These are phyloP conservation scores for Bipolaris bicolor DNA, from an alignment of 2,329 filamentous ascomycete genomes.

Conservation along the genomic window DNA sequence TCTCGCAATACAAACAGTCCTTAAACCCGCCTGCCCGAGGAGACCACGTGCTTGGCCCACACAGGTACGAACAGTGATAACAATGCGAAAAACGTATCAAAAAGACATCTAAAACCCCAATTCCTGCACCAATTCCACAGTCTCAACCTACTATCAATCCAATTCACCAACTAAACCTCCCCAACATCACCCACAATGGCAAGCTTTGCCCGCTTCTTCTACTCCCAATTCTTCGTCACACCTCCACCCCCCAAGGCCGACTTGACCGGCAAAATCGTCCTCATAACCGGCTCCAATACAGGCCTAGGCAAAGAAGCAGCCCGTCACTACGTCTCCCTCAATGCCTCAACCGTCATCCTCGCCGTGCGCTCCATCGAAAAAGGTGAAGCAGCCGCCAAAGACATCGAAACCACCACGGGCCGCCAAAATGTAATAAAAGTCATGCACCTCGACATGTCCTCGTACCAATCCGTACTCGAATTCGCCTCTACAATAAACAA, in stretches of 20 bases:
- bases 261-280: constrained; percentile 48
- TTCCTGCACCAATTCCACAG: neutral
- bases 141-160: neutral
- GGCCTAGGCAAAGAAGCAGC: constrained; percentile 57
- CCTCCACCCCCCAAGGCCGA: constrained; percentile 39
- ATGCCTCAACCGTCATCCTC: constrained; percentile 53
- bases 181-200: constrained; percentile 3
- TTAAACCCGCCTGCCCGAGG: neutral
- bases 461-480: constrained; percentile 46
- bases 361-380: constrained; percentile 53
- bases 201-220: constrained; percentile 39
- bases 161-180: neutral
- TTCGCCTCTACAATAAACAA: constrained; percentile 38
- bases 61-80: neutral
- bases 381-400: constrained; percentile 52
- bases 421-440: constrained; percentile 49
- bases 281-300: constrained; percentile 57
- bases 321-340: constrained; percentile 50
- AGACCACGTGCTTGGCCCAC: neutral
- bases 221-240: constrained; percentile 50
- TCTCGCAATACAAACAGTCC: neutral
- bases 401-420: constrained; percentile 47
- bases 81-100: neutral
- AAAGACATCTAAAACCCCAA: neutral
- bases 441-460: constrained; percentile 54